Evolutionary conservation across 1,284 basidiomycete species (phyloP).

Genomic region (Moesziomyces sp.): DNA sequence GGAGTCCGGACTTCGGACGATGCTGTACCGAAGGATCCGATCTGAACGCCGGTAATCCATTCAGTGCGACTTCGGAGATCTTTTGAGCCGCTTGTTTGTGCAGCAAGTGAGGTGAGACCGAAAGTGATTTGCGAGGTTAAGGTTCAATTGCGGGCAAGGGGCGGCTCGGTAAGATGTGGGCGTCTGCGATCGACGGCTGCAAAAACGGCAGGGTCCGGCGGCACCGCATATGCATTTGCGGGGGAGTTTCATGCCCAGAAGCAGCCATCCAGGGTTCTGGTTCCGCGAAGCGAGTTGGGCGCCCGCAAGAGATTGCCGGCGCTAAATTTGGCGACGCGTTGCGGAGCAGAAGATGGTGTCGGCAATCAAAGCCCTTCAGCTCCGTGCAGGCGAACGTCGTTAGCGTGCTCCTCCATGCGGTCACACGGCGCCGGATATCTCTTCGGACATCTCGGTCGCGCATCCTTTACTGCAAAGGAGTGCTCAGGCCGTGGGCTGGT

Average conservation of each 20-base stretch:
- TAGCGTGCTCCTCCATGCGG: not conserved
- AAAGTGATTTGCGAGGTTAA: too few relatives aligned
- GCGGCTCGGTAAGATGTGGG: too few relatives aligned
- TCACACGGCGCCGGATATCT: not conserved
- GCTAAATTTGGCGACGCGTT: constrained; percentile 9
- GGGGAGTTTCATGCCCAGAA: constrained; percentile 4
- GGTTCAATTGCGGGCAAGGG: not conserved
- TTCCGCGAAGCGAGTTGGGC: constrained; percentile 2
- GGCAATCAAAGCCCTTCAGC: too few relatives aligned
- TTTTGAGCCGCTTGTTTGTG: not conserved
- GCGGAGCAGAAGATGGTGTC: too few relatives aligned
- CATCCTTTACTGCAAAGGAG: not conserved
- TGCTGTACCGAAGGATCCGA: too few relatives aligned
- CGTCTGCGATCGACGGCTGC: not conserved
- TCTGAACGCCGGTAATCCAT: too few relatives aligned
- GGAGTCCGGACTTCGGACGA: too few relatives aligned
- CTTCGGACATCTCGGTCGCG: not conserved
- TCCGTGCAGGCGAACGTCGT: too few relatives aligned
- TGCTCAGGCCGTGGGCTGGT: too few relatives aligned
- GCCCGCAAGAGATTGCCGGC: constrained; percentile 17
- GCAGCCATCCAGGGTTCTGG: not conserved
- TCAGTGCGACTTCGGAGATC: not conserved
- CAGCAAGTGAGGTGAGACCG: not conserved
- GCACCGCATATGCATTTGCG: not conserved
- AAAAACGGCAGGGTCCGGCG: not conserved